phyloP scores from a whole-genome alignment of 2,329 filamentous ascomycete genomes.

The Ophidiomyces ophidiicola region DNA sequence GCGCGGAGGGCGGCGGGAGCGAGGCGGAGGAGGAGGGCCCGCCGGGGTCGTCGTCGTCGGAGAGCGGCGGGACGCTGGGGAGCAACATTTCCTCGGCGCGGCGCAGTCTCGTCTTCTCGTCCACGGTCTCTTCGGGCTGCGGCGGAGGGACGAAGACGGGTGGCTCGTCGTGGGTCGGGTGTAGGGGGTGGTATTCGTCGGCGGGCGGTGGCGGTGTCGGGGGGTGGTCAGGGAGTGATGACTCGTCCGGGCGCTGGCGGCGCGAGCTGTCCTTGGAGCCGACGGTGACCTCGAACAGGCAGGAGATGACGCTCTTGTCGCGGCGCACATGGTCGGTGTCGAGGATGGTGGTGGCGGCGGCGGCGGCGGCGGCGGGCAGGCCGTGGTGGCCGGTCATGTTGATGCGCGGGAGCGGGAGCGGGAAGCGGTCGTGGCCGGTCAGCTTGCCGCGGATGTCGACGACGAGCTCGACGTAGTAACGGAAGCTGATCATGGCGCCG shows the following conservation, averaged over 20 bases:
- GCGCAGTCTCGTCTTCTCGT: conserved; percentile 71
- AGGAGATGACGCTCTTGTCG: conserved; percentile 83
- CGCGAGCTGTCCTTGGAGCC: conserved; percentile 68
- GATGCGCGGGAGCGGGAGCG: conserved; percentile 44
- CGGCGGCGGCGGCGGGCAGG: conserved; percentile 32
- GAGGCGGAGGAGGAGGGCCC: conserved; percentile 27
- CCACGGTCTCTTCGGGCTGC: conserved; percentile 50
- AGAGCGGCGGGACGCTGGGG: conserved; percentile 61
- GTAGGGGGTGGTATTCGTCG: conserved; percentile 5
- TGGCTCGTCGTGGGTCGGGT: conserved; percentile 6
- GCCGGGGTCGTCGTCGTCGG: conserved; percentile 27
- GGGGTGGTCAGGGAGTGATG: conserved; percentile 22
- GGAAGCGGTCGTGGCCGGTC: conserved; percentile 55
- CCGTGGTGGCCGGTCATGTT: conserved; percentile 37
- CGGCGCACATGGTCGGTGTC: conserved; percentile 77
- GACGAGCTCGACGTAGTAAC: conserved; percentile 84
- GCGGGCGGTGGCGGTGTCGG: neutral
- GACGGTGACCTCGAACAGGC: conserved; percentile 73
- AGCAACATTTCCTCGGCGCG: conserved; percentile 66
- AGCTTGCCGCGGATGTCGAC: conserved; percentile 84
- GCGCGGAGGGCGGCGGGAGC: conserved; percentile 32
- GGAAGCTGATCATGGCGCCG: conserved; percentile 88
- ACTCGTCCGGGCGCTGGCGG: conserved; percentile 30
- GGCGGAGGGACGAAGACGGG: conserved; percentile 24
- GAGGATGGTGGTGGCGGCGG: conserved; percentile 52